phyloP scores from a whole-genome alignment of 768 basidiomycete genomes.

The Phaeotremella fagi region DNA sequence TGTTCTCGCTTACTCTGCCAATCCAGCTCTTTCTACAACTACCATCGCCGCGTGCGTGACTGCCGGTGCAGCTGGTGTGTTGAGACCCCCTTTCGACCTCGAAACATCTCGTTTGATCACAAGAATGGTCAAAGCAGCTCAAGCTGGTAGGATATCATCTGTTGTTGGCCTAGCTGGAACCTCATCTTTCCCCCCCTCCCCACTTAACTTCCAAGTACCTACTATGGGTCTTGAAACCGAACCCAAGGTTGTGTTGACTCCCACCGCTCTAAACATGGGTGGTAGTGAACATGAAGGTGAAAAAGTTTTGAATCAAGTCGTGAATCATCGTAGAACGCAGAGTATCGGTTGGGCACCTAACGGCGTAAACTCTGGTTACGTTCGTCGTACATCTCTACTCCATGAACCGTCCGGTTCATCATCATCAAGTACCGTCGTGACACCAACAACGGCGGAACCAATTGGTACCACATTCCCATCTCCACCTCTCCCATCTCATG shows the following conservation, averaged over 20 bases:
- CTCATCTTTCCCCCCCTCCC: constrained; percentile 5
- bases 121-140: constrained; percentile 27
- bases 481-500: background rate
- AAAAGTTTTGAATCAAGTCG: constrained; percentile 15
- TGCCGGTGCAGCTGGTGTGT: constrained; percentile 42
- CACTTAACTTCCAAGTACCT: background rate
- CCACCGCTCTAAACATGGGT: constrained; percentile 30
- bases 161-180: constrained; percentile 8
- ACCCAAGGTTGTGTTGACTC: constrained; percentile 28
- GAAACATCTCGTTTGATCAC: constrained; percentile 23
- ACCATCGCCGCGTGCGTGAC: constrained; percentile 34
- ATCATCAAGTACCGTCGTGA: background rate
- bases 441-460: too few species aligned
- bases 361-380: background rate
- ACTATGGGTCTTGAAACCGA: background rate
- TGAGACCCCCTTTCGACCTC: constrained; percentile 44
- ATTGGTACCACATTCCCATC: background rate
- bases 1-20: constrained; percentile 47
- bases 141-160: constrained; percentile 19
- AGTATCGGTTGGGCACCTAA: background rate
- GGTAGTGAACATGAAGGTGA: constrained; percentile 36
- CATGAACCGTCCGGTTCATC: background rate
- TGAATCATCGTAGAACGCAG: background rate
- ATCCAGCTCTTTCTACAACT: constrained; percentile 31
- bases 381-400: background rate